These are phyloP conservation scores for Aegle marmelos DNA, from an alignment of 345 rosid species.

Conservation along the genomic window DNA sequence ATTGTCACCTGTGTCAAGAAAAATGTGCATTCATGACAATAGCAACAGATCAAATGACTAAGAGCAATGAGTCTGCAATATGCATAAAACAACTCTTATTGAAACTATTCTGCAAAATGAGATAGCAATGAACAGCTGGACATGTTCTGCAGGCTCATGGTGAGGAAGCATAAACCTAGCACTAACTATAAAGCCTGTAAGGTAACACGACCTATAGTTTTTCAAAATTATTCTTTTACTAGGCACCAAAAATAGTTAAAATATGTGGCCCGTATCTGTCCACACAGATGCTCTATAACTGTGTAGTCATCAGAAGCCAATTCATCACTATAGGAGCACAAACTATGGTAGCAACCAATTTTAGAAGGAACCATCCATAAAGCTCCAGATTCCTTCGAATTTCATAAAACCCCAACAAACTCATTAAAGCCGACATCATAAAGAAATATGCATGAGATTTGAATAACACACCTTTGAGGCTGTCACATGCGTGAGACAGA, in stretches of 20 bases:
- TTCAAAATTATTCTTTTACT: not conserved
- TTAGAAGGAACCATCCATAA: slow-evolving; percentile 58
- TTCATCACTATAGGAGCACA: slow-evolving; percentile 62
- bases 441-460: not conserved
- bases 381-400: slow-evolving; percentile 34
- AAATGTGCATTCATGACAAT: not conserved
- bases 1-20: slow-evolving; percentile 54
- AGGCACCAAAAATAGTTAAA: not conserved
- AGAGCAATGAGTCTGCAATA: not conserved
- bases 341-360: slow-evolving; percentile 60
- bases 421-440: not conserved
- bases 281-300: slow-evolving; percentile 55
- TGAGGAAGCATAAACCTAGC: not conserved
- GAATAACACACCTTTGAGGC: slow-evolving; percentile 61
- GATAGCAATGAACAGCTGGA: not conserved
- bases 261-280: slow-evolving; percentile 88
- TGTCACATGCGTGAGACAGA: slow-evolving; percentile 76
- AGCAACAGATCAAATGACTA: not conserved
- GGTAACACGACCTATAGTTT: not conserved
- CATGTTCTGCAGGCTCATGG: not conserved
- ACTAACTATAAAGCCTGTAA: not conserved
- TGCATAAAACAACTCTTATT: not conserved
- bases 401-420: not conserved
- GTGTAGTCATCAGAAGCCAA: slow-evolving; percentile 84
- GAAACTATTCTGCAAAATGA: not conserved